These are phyloP conservation scores for Cynanchum wilfordii DNA, from an alignment of 257 asterid species.

Conservation along the genomic window DNA sequence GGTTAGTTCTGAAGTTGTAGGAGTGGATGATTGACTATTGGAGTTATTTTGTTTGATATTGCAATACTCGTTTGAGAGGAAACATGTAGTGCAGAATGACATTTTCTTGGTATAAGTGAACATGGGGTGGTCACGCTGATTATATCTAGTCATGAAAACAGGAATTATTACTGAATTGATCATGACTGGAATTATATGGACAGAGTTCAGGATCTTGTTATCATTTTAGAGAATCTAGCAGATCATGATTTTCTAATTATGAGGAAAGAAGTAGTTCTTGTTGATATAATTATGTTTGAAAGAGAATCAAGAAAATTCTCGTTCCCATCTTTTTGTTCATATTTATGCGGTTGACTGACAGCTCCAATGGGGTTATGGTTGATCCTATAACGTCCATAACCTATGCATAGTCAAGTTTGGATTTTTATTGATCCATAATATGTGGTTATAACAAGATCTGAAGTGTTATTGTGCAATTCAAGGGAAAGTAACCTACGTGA, in stretches of 20 bases:
- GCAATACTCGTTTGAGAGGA: neutral
- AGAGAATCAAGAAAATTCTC: neutral
- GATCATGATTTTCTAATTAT: neutral
- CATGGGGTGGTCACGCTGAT: neutral
- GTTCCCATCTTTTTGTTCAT: neutral
- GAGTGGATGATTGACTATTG: neutral
- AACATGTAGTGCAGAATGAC: neutral
- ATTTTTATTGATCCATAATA: neutral
- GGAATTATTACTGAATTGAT: neutral
- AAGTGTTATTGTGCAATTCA: neutral
- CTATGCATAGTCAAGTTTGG: neutral
- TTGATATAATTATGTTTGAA: neutral
- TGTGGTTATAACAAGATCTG: neutral
- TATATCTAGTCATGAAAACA: neutral
- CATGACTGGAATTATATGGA: neutral
- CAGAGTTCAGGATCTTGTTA: neutral
- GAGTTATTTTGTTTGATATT: neutral
- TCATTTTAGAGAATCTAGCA: neutral
- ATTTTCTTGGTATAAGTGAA: neutral
- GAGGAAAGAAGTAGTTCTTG: constrained; percentile 1
- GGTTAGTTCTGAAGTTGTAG: neutral
- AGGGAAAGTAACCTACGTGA: neutral
- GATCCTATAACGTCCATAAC: neutral
- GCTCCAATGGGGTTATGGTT: neutral
- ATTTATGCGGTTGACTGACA: neutral